Evolutionary conservation across 2,329 filamentous ascomycete species (phyloP), one percentile per base, ranked within the genome.

Genomic region (Penicillium nordicum): DNA sequence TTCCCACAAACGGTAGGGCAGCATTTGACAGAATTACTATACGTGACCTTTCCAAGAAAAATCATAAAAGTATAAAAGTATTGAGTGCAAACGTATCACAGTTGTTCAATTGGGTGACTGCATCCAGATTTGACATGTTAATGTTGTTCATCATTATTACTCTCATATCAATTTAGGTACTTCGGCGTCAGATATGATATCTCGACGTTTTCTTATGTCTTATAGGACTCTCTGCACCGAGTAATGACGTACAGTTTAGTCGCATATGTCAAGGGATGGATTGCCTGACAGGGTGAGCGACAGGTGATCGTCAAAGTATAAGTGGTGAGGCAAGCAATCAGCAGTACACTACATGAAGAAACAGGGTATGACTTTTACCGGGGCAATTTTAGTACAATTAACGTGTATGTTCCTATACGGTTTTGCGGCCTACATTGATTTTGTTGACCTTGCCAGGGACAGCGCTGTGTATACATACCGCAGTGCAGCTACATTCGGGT

Each of bases 281-380:
- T 46, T 40, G 29, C 50, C 43, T 36, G 37, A 40, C 29, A 48
- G 38, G 42, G 50, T 36, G 29, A 44, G 18, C 23, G 38, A 45
- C 57, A 59, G 59, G 42, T 45, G 50, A 57, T 58, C 48, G 18
- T 16, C 51, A 45, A 40, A 29, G 32, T 49, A 46, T 52, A 49
- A 12, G 8, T 21, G n/a, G 36, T 32, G 29, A 52, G 47, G 50
- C 47, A 42, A 46, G 51, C 18, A 48, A 53, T 53, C 34, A 27
- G 47, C 40, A 25, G 21, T 9, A 43, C 5, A 25, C 4, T 25
- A 11, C 1, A 9, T 30, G 18, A 25, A 27, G 27, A 14, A 27
- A 25, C 29, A 58, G 55, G 60, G 12, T 55, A 57, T 62, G 29
- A 44, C 30, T 58, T 60, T 52, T 57, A 44, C 55, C 50, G 55